Conservation (phyloP, 768 basidiomycete genomes). For the Mycena haematopus region DNA sequence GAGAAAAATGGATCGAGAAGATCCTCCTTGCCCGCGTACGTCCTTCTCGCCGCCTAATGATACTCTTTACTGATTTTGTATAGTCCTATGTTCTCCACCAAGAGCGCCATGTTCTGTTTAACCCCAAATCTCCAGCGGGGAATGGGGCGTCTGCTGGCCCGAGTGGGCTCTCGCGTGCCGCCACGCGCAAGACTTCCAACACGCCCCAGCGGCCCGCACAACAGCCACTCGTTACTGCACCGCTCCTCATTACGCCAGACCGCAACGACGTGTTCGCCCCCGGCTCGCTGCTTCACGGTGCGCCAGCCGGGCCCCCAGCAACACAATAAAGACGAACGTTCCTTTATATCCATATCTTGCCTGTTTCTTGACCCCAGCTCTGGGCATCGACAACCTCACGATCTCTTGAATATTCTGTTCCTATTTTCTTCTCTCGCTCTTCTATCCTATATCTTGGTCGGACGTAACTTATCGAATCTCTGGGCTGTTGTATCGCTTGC, state of each 20-base stretch:
- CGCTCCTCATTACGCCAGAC: slow-evolving; percentile 43
- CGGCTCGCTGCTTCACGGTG: slow-evolving; percentile 67
- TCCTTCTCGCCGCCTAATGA: slow-evolving; percentile 18
- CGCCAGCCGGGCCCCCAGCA: neutral
- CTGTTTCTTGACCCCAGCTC: slow-evolving; percentile 1
- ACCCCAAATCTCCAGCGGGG: slow-evolving; percentile 40
- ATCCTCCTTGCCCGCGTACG: slow-evolving; percentile 84
- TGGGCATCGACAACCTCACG: neutral
- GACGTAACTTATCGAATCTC: slow-evolving; percentile 4
- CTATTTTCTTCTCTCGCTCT: slow-evolving; percentile 9
- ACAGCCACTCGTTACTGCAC: slow-evolving; percentile 55
- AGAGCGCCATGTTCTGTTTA: slow-evolving; percentile 74
- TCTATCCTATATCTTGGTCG: neutral
- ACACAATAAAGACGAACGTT: slow-evolving; percentile 43
- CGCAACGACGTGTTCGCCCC: slow-evolving; percentile 67
- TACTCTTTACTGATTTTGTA: slow-evolving; percentile 22
- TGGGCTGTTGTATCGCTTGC: slow-evolving; percentile 18
- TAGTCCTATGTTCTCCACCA: slow-evolving; percentile 87
- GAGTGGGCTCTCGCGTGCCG: slow-evolving; percentile 44
- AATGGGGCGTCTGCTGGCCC: slow-evolving; percentile 36
- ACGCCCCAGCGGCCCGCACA: slow-evolving; percentile 42
- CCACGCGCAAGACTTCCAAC: slow-evolving; percentile 44
- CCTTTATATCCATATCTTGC: slow-evolving; percentile 18
- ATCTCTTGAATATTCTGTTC: slow-evolving; percentile 14
- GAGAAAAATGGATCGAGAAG: slow-evolving; percentile 78